phyloP scores from a whole-genome alignment of 176 grass and related monocot species.

The Otatea glauca region DNA sequence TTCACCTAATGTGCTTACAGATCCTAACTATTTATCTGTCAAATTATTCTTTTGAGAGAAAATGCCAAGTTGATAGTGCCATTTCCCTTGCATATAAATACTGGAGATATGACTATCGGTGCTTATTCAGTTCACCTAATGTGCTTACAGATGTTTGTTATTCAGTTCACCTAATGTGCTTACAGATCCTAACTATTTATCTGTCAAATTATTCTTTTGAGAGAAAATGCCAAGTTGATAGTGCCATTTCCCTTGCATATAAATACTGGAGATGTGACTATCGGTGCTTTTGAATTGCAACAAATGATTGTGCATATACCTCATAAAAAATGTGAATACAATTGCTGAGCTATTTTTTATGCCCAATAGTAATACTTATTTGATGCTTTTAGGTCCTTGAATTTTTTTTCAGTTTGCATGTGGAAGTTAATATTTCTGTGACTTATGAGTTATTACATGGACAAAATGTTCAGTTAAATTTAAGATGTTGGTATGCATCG shows the following conservation, averaged over 20 bases:
- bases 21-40: too few species aligned
- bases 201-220: constrained; percentile 2
- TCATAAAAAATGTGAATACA: not conserved
- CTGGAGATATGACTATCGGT: not conserved
- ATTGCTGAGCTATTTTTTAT: not conserved
- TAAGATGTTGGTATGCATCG: not conserved
- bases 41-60: constrained; percentile 14
- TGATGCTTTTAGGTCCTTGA: not conserved
- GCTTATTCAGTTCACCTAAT: too few species aligned
- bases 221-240: not conserved
- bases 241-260: not conserved
- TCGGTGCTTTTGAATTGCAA: not conserved
- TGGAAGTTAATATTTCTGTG: constrained; percentile 19
- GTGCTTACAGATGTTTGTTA: not conserved
- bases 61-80: not conserved
- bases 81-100: not conserved
- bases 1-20: not conserved
- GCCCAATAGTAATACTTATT: not conserved
- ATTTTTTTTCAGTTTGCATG: not conserved
- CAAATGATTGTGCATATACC: not conserved
- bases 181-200: not conserved
- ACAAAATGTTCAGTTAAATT: not conserved
- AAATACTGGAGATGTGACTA: not conserved
- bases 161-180: not conserved
- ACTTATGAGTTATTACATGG: not conserved